These are phyloP conservation scores for Ophiosphaerella herpotricha DNA, from an alignment of 2,329 filamentous ascomycete genomes.

Conservation along the genomic window DNA sequence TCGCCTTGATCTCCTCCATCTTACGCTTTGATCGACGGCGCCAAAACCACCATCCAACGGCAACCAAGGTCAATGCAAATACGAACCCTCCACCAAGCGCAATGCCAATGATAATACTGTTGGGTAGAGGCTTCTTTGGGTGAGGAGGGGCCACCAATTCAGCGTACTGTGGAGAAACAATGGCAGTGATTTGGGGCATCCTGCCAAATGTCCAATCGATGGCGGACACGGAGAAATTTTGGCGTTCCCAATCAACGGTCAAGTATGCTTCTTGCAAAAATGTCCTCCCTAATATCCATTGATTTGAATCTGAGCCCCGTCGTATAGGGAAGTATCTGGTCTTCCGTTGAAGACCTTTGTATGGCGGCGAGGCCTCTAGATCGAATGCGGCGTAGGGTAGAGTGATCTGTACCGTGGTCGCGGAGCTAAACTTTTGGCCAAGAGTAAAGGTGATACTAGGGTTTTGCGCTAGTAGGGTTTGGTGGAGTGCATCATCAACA, in stretches of 20 bases:
- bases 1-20: slow-evolving; percentile 26
- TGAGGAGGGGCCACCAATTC: not conserved
- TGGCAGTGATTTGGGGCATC: slow-evolving; percentile 35
- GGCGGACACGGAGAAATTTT: slow-evolving; percentile 53
- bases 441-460: slow-evolving; percentile 53
- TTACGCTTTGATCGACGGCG: slow-evolving; percentile 30
- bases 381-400: slow-evolving; percentile 58
- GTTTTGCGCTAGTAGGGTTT: slow-evolving; percentile 52
- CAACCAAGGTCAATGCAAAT: slow-evolving; percentile 36
- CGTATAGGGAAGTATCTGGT: slow-evolving; percentile 71
- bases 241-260: slow-evolving; percentile 54
- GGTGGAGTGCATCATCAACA: slow-evolving; percentile 62
- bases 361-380: slow-evolving; percentile 50
- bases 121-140: slow-evolving; percentile 16
- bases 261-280: slow-evolving; percentile 71
- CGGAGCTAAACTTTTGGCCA: slow-evolving; percentile 40
- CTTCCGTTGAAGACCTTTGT: slow-evolving; percentile 63
- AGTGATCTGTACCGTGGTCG: slow-evolving; percentile 49
- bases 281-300: slow-evolving; percentile 67
- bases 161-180: slow-evolving; percentile 36
- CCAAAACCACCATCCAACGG: slow-evolving; percentile 43
- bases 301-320: slow-evolving; percentile 57
- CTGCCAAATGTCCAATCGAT: slow-evolving; percentile 38
- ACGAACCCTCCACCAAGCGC: slow-evolving; percentile 47
- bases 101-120: slow-evolving; percentile 51